Conservation (phyloP, 1,284 basidiomycete genomes). For the Trichosporon faecale region DNA sequence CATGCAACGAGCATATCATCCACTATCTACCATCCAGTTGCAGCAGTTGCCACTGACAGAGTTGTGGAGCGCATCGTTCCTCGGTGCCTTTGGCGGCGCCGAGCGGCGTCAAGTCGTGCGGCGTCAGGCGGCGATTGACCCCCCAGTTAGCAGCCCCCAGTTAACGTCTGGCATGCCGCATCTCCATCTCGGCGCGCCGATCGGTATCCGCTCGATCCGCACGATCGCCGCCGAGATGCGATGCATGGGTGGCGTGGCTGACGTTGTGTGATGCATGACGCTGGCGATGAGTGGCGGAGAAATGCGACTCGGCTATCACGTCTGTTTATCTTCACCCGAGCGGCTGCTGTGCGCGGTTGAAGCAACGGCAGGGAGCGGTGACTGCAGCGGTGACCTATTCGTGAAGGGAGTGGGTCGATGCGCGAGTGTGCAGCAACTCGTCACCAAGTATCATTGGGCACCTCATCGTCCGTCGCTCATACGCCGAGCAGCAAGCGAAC, state of each 20-base stretch:
- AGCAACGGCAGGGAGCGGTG: neutral
- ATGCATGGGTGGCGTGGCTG: neutral
- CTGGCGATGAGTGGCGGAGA: neutral
- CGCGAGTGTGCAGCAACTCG: too few species aligned
- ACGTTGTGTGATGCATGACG: neutral
- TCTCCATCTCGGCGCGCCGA: neutral
- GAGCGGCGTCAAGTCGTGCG: neutral
- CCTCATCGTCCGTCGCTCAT: too few species aligned
- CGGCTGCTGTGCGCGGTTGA: neutral
- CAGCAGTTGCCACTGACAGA: neutral
- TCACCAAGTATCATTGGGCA: too few species aligned
- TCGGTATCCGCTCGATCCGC: neutral
- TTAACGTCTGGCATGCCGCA: too few species aligned
- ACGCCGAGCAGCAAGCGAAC: too few species aligned
- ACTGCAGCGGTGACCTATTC: neutral
- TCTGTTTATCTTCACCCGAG: neutral
- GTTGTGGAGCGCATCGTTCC: neutral
- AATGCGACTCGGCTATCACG: neutral
- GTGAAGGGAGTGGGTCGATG: too few species aligned
- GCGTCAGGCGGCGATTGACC: neutral
- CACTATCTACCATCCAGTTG: neutral
- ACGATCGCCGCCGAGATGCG: neutral
- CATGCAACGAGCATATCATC: conserved; percentile 14
- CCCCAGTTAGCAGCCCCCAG: neutral
- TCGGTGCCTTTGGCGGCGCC: neutral